Evolutionary conservation across 2,329 filamentous ascomycete species (phyloP).

Genomic region (Phyllosticta citriasiana): DNA sequence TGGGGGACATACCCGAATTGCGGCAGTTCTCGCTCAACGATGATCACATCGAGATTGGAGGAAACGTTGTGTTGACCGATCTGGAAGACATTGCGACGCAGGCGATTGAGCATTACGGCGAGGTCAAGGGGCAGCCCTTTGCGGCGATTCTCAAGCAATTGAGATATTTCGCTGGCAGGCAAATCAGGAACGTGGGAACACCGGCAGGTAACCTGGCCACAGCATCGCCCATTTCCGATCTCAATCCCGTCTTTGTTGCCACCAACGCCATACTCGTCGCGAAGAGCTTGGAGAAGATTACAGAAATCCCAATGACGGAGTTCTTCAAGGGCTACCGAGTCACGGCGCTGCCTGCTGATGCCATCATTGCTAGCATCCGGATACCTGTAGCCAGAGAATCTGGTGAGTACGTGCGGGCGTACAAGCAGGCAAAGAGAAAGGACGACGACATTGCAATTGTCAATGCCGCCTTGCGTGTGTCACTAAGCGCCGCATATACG

Average conservation of each 20-base stretch:
- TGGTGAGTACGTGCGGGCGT: slow-evolving; percentile 77
- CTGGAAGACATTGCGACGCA: slow-evolving; percentile 75
- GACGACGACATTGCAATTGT: slow-evolving; percentile 99
- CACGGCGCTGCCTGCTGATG: slow-evolving; percentile 71
- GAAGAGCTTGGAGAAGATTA: slow-evolving; percentile 62
- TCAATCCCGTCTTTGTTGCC: slow-evolving; percentile 89
- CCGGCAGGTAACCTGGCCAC: slow-evolving; percentile 91
- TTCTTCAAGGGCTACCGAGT: slow-evolving; percentile 90
- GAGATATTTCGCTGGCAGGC: slow-evolving; percentile 85
- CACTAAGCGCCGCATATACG: slow-evolving; percentile 55
- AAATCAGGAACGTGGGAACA: slow-evolving; percentile 96
- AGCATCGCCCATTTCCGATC: slow-evolving; percentile 88
- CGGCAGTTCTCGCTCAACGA: slow-evolving; percentile 71
- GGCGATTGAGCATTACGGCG: slow-evolving; percentile 70
- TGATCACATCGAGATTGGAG: slow-evolving; percentile 80
- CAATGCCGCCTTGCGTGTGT: slow-evolving; percentile 71
- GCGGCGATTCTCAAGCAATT: slow-evolving; percentile 88
- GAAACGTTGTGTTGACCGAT: slow-evolving; percentile 86
- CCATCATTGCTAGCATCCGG: slow-evolving; percentile 76
- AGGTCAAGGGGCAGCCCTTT: slow-evolving; percentile 64
- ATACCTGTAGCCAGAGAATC: slow-evolving; percentile 67
- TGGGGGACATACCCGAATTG: slow-evolving; percentile 86
- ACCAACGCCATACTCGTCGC: slow-evolving; percentile 74
- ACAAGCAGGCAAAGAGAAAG: slow-evolving; percentile 94
- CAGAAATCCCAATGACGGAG: slow-evolving; percentile 78